These are phyloP conservation scores for Aspergillus chevalieri DNA, from an alignment of 2,329 filamentous ascomycete species.

Conservation along the genomic window DNA sequence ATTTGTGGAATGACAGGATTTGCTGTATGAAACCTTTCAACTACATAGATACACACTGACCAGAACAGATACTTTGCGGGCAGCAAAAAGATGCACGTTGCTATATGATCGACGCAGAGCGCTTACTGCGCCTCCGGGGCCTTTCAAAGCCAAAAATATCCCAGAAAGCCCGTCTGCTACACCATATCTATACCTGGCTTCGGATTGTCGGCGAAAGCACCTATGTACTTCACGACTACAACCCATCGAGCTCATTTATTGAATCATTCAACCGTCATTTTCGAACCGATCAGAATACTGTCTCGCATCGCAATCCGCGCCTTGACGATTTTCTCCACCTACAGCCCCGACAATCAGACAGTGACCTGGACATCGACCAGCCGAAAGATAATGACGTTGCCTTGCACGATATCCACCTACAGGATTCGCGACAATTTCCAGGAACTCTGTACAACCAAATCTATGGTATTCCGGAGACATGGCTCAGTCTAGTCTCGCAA, in stretches of 20 bases:
- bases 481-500: slow-evolving; percentile 40
- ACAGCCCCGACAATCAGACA: slow-evolving; percentile 27
- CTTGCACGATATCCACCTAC: slow-evolving; percentile 36
- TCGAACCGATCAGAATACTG: neutral
- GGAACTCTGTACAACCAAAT: slow-evolving; percentile 36
- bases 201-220: slow-evolving; percentile 33
- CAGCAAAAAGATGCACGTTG: slow-evolving; percentile 29
- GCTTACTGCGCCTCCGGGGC: slow-evolving; percentile 30
- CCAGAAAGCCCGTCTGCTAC: slow-evolving; percentile 32
- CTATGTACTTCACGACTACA: slow-evolving; percentile 26
- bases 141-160: slow-evolving; percentile 31
- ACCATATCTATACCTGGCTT: slow-evolving; percentile 33
- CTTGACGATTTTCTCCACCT: slow-evolving; percentile 38
- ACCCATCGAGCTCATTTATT: slow-evolving; percentile 15
- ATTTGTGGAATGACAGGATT: slow-evolving; percentile 28
- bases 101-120: slow-evolving; percentile 35
- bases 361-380: slow-evolving; percentile 35
- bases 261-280: slow-evolving; percentile 12
- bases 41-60: slow-evolving; percentile 1
- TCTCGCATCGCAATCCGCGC: slow-evolving; percentile 19
- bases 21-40: slow-evolving; percentile 17
- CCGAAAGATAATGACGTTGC: slow-evolving; percentile 27
- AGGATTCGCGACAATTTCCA: slow-evolving; percentile 28
- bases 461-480: slow-evolving; percentile 41
- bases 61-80: slow-evolving; percentile 18